A percentile compares a stretch with the other conserved stretches of the same genome.
phyloP scores from a whole-genome alignment of 2,329 filamentous ascomycete species.

The Fusarium tjaetaba region DNA sequence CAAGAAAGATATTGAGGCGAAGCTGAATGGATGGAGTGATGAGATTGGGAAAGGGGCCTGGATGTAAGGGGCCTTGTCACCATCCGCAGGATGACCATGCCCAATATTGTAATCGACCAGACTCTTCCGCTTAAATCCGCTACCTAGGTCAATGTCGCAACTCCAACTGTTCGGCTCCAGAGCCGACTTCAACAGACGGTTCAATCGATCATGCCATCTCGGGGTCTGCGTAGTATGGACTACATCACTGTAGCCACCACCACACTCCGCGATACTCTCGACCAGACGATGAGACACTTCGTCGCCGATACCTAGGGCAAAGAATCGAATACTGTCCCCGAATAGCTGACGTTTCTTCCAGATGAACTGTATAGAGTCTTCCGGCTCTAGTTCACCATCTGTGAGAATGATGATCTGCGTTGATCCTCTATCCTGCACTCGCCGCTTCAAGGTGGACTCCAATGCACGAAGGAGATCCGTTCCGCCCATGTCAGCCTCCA shows the following conservation, averaged over 20 bases:
- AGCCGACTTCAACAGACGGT: accelerated
- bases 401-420: background rate
- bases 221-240: background rate
- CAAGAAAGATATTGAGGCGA: background rate
- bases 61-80: background rate
- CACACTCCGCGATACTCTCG: background rate
- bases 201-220: background rate
- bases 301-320: accelerated
- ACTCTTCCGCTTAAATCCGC: accelerated
- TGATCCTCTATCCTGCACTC: accelerated
- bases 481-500: accelerated
- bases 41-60: background rate
- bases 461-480: accelerated
- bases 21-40: background rate
- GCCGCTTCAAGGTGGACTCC: accelerated
- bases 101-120: accelerated
- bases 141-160: accelerated
- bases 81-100: accelerated
- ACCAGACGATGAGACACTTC: accelerated
- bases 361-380: background rate
- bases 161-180: background rate
- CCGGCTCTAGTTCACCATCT: background rate
- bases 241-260: background rate
- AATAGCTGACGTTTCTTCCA: background rate
- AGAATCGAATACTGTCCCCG: background rate